Base-by-base conservation (phyloP, 2,329 filamentous ascomycete species). In the Alternaria ethzedia region DNA sequence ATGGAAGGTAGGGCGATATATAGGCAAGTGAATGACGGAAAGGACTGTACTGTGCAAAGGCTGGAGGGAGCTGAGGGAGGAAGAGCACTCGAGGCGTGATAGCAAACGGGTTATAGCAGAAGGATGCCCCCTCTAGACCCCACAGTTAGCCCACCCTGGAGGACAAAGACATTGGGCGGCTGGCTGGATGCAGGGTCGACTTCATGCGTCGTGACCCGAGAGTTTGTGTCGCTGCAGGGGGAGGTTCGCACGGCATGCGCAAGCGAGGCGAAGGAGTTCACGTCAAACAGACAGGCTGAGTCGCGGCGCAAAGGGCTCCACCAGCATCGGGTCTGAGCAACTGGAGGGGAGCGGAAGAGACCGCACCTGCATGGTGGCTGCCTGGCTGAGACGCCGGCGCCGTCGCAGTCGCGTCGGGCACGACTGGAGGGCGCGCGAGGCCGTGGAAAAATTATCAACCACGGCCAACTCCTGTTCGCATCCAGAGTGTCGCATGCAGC, bases 131-230 rank as follows among this genome's bases (percentile, higher is more conserved):
- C 46, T 52, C 58, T 41, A 21, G 44, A 50, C 52, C 61, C 57
- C 57, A 61, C 52, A 49, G 56, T n/a, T 28, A 57, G 45, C 26
- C 46, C 32, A 44, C 51, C 43, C 26, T 54, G 50, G 23, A 50
- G 47, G 64, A 55, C 57, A 43, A 61, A 25, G 60, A 60, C 54
- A 63, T 63, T 54, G 63, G 20, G 61, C 41, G 58, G 59, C 51
- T 64, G 64, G 51, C 59, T 65, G 63, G 55, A 68, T 71, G 59
- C 52, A 67, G 71, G 55, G 51, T 46, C 36, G 54, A 58, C 32
- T 70, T 73, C 59, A 73, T 73, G 70, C 70, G 64, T 60, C n/a
- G 13, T 59, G 56, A 57, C 59, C 52, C 61, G 54, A 49, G 44
- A 30, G 60, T 54, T 57, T 23, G 64, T 57, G 44, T 65, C 54